Evolutionary conservation across 345 rosid species (phyloP).

Genomic region (Syzygium jambos): DNA sequence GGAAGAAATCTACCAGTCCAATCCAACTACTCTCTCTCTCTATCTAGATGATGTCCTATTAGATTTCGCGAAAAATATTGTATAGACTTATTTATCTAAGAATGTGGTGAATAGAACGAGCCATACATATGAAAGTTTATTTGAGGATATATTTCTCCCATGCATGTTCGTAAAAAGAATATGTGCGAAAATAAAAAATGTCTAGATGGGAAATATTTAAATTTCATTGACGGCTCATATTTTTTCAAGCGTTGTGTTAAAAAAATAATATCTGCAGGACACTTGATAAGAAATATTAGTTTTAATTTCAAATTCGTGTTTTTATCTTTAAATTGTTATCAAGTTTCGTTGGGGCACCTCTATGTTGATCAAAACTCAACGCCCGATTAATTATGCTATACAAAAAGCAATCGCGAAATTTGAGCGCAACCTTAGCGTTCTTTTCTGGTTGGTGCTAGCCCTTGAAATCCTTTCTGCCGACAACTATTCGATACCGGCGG

Average conservation of each 20-base stretch:
- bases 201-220: not conserved
- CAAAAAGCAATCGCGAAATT: not conserved
- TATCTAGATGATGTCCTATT: not conserved
- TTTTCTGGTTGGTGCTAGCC: not conserved
- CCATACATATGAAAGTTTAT: not conserved
- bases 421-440: not conserved
- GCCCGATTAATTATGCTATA: not conserved
- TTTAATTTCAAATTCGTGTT: not conserved
- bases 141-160: not conserved
- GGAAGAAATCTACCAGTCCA: not conserved
- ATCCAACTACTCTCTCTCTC: not conserved
- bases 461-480: not conserved
- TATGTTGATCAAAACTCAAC: not conserved
- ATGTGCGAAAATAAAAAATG: not conserved
- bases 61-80: not conserved
- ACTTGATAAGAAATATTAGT: not conserved
- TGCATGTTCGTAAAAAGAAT: not conserved
- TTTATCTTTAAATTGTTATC: not conserved
- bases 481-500: not conserved
- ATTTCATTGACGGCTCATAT: not conserved
- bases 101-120: not conserved
- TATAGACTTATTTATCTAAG: not conserved
- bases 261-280: not conserved
- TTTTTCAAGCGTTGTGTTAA: not conserved
- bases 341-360: not conserved